Base-by-base conservation (phyloP, 140 eudicot genomes). In the Flaveria floridana region DNA sequence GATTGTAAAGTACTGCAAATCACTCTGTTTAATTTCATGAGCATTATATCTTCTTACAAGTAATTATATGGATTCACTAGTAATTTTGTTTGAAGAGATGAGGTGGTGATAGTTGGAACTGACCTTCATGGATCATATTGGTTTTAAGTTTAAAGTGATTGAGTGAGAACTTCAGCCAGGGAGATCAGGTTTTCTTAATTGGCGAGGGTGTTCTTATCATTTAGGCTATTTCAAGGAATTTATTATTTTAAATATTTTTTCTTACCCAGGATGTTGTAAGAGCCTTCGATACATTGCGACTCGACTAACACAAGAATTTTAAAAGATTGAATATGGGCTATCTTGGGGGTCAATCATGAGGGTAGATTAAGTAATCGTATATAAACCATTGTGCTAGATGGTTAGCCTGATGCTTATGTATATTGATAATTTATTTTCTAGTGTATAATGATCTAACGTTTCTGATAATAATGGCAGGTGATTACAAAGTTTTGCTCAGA, bases 401-500 rank as follows among this genome's bases (percentile, higher is more conserved):
- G 23, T 23, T 69, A 69, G 26, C 46, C 50, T 51, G 65, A n/a
- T 71, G 50, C 48, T 66, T 63, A 18, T 75, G 72, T 47, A 5
- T 47, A 25, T 44, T 13, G 23, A 25, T 23, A 16, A 41, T n/a
- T 39, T 41, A 18, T 77, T 25, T 56, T 37, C 4, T 34, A 44
- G 19, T 44, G 57, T 69, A 51, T 71, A 58, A 34, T 69, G 21
- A 62, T 68, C 20, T 63, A 47, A 63, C 6, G 67, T 13, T 74
- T 4, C 23, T n/a, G 7, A 44, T 13, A 58, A 69, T 59, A 15
- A 63, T 70, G 76, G 72, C 83, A 91, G 97, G 97, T 91, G 80
- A 91, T 91, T 47, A 91, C 95, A 68, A 88, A 91, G 82, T 91
- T 91, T 71, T 88, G 92, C 73, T 90, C 97, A 13, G 95, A 91